Base-by-base conservation (phyloP, 768 basidiomycete species). In the Mycena sanguinolenta region DNA sequence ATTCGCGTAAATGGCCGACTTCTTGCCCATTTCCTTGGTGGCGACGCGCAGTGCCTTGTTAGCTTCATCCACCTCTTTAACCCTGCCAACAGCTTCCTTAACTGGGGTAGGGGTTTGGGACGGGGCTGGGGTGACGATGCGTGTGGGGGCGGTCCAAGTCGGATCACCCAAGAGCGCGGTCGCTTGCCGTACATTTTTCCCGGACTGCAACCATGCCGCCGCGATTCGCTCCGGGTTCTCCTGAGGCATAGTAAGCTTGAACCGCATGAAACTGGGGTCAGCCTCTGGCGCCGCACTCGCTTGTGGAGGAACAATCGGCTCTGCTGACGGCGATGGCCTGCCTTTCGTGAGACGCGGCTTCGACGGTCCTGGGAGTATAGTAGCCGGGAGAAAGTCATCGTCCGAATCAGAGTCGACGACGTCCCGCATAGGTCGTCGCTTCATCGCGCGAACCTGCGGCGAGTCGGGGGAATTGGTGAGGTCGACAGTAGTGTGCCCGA, bases 1-100 rank as follows among this genome's bases (percentile, higher is more conserved):
- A 72, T 91, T 92, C 49, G 91, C 90, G 73, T 95, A 95, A 58
- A 95, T 95, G 78, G 90, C 86, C n/a, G 94, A 95, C 75, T 89
- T 91, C 79, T 92, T 94, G 25, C 90, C 92, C 79, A 93, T 91
- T 80, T 94, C 92, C 76, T 85, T 90, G 67, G 84, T 85, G 38
- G 91, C 90, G 23, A 86, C 88, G 69, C 91, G 86, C 71, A 85
- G 88, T 2, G 91, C 92, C 73, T 89, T 90, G 46, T 84, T 86
- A n/a, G 90, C 92, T 70, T 94, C 91, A 44, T 93, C 92, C 28
- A 93, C 77, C 77, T 93, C 93, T 67, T 85, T 88, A 36, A 94
- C 91, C 53, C 91, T 85, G 34, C 93, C 92, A 6, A 86, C 81
- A 58, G 75, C 79, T 53, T 89, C 83, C 63, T 79, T 77, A 19